Percentiles rank a stretch among this genome's conserved stretches.
phyloP scores from a whole-genome alignment of 768 basidiomycete genomes.

The Mycena indigotica region DNA sequence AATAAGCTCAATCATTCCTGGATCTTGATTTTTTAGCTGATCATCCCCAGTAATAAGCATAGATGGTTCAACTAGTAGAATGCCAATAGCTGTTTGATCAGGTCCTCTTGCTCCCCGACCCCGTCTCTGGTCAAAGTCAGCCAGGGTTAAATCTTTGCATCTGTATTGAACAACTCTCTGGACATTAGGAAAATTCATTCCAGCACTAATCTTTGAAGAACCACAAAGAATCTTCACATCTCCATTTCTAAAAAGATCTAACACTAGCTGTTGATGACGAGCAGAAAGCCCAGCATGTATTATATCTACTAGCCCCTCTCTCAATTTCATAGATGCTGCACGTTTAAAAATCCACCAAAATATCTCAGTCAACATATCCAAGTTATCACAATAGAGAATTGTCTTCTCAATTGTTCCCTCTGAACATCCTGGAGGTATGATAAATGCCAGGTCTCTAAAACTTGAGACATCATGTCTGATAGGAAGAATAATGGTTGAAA shows the following conservation, averaged over 20 bases:
- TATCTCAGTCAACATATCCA: slow-evolving; percentile 25
- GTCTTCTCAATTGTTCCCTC: slow-evolving; percentile 10
- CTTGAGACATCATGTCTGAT: slow-evolving; percentile 18
- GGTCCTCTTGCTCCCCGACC: slow-evolving; percentile 5
- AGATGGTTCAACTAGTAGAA: slow-evolving; percentile 12
- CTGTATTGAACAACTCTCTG: slow-evolving; percentile 22
- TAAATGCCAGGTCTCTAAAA: slow-evolving; percentile 24
- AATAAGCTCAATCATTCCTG: slow-evolving; percentile 5
- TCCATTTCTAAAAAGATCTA: slow-evolving; percentile 18
- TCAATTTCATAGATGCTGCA: slow-evolving; percentile 11
- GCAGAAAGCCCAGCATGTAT: slow-evolving; percentile 25
- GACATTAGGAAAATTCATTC: slow-evolving; percentile 25
- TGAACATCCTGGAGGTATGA: slow-evolving; percentile 14
- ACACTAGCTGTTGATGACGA: slow-evolving; percentile 20
- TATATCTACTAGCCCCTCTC: slow-evolving; percentile 17
- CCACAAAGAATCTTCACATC: slow-evolving; percentile 19
- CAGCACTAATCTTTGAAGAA: slow-evolving; percentile 26
- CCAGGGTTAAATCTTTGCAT: slow-evolving; percentile 15
- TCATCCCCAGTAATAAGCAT: slow-evolving; percentile 2
- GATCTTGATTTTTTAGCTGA: not conserved
- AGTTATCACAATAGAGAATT: slow-evolving; percentile 21
- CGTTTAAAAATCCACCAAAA: slow-evolving; percentile 25
- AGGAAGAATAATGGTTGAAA: slow-evolving; percentile 21
- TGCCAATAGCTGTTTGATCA: not conserved
- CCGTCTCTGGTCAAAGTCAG: slow-evolving; percentile 18